Percentiles rank a stretch among this genome's conserved stretches.
Evolutionary conservation across 352 stramenopile species (phyloP).

Genomic region (Phytophthora quininea): DNA sequence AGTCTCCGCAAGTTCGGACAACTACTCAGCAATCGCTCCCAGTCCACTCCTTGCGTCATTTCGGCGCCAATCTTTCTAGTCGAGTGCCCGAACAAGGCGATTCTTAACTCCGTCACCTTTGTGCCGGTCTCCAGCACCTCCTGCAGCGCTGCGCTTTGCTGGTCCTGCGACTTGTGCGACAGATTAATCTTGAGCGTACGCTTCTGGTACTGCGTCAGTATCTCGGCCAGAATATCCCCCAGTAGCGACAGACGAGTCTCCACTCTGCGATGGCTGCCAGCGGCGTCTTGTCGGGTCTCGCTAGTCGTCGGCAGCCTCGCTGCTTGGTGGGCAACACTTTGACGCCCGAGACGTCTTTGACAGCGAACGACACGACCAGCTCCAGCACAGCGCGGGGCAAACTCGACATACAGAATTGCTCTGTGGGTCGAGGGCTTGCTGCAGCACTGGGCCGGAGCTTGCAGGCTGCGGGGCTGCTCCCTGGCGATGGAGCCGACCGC

Average conservation of each 20-base stretch:
- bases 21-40: constrained; percentile 36
- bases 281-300: constrained; percentile 38
- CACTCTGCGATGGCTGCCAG: constrained; percentile 45
- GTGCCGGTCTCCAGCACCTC: constrained; percentile 24
- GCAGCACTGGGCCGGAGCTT: constrained; percentile 18
- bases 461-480: constrained; percentile 1
- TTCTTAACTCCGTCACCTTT: constrained; percentile 44
- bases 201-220: constrained; percentile 47
- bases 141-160: constrained; percentile 32
- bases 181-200: constrained; percentile 54
- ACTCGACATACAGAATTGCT: constrained; percentile 30
- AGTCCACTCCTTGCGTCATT: constrained; percentile 42
- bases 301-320: constrained; percentile 47
- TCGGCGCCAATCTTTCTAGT: constrained; percentile 32
- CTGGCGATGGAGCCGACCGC: constrained; percentile 6
- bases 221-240: constrained; percentile 52
- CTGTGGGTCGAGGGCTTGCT: background rate
- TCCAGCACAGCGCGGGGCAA: constrained; percentile 59
- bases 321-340: constrained; percentile 56
- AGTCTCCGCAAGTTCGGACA: constrained; percentile 56
- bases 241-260: constrained; percentile 53
- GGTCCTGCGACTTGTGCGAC: constrained; percentile 41
- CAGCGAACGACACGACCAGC: constrained; percentile 56
- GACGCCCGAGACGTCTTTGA: constrained; percentile 53
- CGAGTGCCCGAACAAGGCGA: constrained; percentile 61